Evolutionary conservation across 805 yeast genomes (phyloP), one percentile per base, ranked within the genome.

Genomic region (Saccharomycopsis capsularis): DNA sequence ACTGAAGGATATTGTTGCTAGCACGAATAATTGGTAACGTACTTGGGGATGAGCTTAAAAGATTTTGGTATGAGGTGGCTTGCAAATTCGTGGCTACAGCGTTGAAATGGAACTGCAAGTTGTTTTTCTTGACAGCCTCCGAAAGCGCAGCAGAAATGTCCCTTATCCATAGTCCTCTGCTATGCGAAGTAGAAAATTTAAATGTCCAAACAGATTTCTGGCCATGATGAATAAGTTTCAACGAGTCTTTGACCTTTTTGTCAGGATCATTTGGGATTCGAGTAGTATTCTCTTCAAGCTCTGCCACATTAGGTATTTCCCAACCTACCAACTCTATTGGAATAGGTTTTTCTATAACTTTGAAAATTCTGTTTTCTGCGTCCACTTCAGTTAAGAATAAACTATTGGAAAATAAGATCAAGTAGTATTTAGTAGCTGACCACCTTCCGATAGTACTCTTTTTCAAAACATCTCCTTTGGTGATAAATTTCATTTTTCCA

Each of bases 341-440:
- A 37, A 52, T 44, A 18, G 55, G 55, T 22, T 46, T 52, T 11
- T 48, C 46, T 4, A 49, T 37, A 13, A 52, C 42, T 25, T 29
- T 25, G 36, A 40, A 52, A 18, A 34, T 46, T 24, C 48, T 46
- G 15, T 19, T 35, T 13, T 49, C 51, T 4, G 36, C 15, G 36
- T 52, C 53, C 5, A 46, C 11, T 34, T 52, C 51, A 2, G 53
- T 36, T 21, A 52, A 29, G 19, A 49, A 45, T 11, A 52, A 18
- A 9, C 44, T 24, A 43, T 49, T 47, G 37, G 39, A 43, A 15
- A 52, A 39, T 25, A 52, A 40, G n/a, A 52, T 48, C 40, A 52
- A 39, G 30, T 36, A 41, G 38, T 42, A 37, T 18, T 16, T 15
- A 30, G 23, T 30, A 16, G 25, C 41, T 7, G 44, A 36, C 44